Percentiles rank a stretch among this genome's conserved stretches.
phyloP scores from a whole-genome alignment of 2,329 filamentous ascomycete genomes.

The Parascedosporium putredinis region DNA sequence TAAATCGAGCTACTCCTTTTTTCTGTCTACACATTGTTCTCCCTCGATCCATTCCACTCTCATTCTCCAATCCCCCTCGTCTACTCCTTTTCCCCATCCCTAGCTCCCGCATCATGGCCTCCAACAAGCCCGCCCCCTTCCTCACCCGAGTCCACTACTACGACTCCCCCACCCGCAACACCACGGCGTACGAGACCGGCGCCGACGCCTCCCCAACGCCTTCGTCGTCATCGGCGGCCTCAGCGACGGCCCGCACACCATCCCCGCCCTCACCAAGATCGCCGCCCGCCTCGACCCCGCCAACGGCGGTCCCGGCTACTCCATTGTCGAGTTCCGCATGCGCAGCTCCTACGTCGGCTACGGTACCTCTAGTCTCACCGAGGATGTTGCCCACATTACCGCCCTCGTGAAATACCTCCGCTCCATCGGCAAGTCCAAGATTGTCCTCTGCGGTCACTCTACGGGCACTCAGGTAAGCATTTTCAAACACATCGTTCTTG shows the following conservation, averaged over 20 bases:
- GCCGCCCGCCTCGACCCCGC: slow-evolving; percentile 28
- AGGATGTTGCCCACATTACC: slow-evolving; percentile 44
- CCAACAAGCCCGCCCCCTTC: slow-evolving; percentile 1
- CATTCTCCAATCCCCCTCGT: background rate
- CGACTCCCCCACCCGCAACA: slow-evolving; percentile 14
- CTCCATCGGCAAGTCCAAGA: slow-evolving; percentile 35
- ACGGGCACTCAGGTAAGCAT: slow-evolving; percentile 43
- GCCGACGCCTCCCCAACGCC: slow-evolving; percentile 37
- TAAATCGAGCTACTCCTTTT: no score
- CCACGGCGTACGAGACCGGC: slow-evolving; percentile 38
- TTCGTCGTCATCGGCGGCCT: slow-evolving; percentile 63
- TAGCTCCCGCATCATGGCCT: background rate
- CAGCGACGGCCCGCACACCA: slow-evolving; percentile 56
- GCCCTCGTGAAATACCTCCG: slow-evolving; percentile 43
- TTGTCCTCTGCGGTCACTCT: slow-evolving; percentile 48
- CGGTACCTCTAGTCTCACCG: slow-evolving; percentile 36
- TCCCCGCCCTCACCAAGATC: slow-evolving; percentile 43
- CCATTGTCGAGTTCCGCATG: slow-evolving; percentile 46
- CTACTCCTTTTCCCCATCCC: background rate
- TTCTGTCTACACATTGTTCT: background rate
- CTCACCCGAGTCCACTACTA: slow-evolving; percentile 8
- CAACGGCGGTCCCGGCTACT: slow-evolving; percentile 31
- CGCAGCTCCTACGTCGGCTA: slow-evolving; percentile 43
- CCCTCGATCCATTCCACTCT: background rate
- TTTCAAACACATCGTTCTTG: background rate